Evolutionary conservation across 306 rosid species (phyloP).

Genomic region (Myrica gale): DNA sequence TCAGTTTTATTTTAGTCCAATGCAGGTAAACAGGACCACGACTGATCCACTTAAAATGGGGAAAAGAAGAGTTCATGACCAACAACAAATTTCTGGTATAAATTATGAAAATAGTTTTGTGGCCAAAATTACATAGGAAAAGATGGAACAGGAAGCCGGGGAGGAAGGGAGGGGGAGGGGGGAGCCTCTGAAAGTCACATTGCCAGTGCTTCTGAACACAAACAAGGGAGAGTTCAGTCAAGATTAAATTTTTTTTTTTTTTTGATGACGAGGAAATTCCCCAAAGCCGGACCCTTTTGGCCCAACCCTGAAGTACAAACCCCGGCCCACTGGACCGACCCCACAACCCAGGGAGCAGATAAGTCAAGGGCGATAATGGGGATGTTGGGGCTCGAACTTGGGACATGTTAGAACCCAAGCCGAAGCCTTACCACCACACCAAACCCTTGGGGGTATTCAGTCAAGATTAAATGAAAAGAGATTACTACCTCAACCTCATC

Average conservation of each 20-base stretch:
- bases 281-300: no score
- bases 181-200: not conserved
- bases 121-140: not conserved
- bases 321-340: no score
- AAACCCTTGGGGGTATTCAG: no score
- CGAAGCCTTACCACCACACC: no score
- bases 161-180: not conserved
- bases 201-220: not conserved
- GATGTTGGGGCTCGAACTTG: no score
- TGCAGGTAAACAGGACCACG: not conserved
- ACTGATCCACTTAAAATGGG: not conserved
- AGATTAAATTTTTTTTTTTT: no score
- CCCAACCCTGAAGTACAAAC: no score
- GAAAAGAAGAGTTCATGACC: not conserved
- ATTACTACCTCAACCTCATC: constrained; percentile 76
- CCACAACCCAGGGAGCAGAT: no score
- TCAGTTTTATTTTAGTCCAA: not conserved
- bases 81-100: not conserved
- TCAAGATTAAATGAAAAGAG: constrained; percentile 2
- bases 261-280: no score
- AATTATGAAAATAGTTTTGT: not conserved
- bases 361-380: no score
- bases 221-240: not conserved
- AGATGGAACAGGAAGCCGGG: not conserved
- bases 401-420: no score